Evolutionary conservation across 2,329 filamentous ascomycete species (phyloP).

Genomic region (Colletotrichum liriopes): DNA sequence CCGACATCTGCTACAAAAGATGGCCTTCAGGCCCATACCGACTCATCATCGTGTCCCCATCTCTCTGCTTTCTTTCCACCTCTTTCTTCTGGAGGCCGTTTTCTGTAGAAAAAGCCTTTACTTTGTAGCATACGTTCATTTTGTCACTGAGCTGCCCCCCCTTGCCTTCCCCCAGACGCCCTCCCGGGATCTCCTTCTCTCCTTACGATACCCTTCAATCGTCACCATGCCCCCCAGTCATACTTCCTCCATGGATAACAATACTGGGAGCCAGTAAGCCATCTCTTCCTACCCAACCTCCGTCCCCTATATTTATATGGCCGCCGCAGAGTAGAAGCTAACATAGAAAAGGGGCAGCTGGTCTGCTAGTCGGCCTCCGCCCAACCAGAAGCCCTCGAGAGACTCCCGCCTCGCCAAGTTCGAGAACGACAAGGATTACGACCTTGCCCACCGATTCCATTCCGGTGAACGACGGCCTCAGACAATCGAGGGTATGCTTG

Average conservation of each 20-base stretch:
- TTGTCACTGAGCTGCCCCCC: too few species aligned
- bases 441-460: not conserved
- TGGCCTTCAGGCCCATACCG: not conserved
- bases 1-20: not conserved
- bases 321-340: not conserved
- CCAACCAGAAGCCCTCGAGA: conserved; percentile 6
- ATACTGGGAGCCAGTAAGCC: conserved; percentile 1
- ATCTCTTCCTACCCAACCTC: not conserved
- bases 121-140: not conserved
- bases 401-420: conserved; percentile 9
- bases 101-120: not conserved
- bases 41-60: not conserved
- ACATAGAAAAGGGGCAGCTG: not conserved
- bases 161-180: too few species aligned
- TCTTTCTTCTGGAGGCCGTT: not conserved
- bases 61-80: not conserved
- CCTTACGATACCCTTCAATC: not conserved
- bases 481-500: conserved; percentile 4
- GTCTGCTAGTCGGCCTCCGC: not conserved
- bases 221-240: not conserved
- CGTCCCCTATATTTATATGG: too few species aligned
- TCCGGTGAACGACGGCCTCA: not conserved
- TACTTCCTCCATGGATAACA: conserved; percentile 3
- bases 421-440: conserved; percentile 4
- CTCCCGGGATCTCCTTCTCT: not conserved